Evolutionary conservation across 208 protist species (phyloP), one percentile per base, ranked within the genome.

Genomic region (Leishmania major): DNA sequence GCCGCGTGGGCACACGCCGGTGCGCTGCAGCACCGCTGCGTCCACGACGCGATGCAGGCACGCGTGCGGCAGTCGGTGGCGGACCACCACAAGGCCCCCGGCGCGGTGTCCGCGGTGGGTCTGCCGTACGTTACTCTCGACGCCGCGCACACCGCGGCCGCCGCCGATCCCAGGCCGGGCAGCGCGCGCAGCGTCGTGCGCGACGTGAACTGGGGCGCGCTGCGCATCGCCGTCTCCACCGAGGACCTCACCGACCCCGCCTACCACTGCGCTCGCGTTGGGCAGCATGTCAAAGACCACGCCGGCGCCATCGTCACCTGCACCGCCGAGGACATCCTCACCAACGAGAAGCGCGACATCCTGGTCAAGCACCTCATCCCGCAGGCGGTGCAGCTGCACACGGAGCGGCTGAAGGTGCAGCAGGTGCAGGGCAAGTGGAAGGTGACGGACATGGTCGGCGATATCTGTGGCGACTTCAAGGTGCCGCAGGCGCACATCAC

Each of bases 391-490:
- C 72, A 84, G 77, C 77, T 93, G 86, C 90, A 95, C 86, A 62
- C 35, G n/a, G 89, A 93, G 1, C 88, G 90, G 3, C 83, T 96
- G 49, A 75, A 73, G 73, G 92, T 94, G 35, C 5, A 82, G 57
- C 88, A 53, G n/a, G 37, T 87, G n/a, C 28, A 37, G 35, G 55
- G 49, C n/a, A 53, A 15, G 10, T 81, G 90, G 62, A 22, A 40
- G 66, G 82, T 92, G 5, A 75, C 79, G 0, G 17, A 15, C 15
- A 87, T 87, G 75, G 1, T 0, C 25, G 77, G 1, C 25, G 28
- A n/a, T 0, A 1, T 81, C 5, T 85, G 81, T 6, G 15, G 28
- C 5, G 31, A 59, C 47, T 76, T 81, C 49, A 31, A 53, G 19
- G 59, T 85, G 17, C 76, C 94, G 31, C 8, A 4, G 0, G 19